Evolutionary conservation across 1,139 yeast species (phyloP), one percentile per base, ranked within the genome.

Genomic region (Spathaspora sp.): DNA sequence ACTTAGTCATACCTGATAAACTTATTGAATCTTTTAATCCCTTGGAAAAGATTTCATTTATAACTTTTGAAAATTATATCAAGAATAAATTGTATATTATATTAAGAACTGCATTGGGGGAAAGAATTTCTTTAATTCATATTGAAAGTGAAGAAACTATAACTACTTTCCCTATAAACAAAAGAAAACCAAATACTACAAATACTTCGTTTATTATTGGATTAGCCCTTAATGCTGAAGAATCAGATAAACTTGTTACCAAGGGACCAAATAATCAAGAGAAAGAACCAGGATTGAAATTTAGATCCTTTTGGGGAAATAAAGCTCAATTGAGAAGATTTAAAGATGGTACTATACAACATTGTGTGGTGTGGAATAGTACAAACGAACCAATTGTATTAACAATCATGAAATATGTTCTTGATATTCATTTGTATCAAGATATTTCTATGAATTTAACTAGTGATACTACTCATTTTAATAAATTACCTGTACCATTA

Each of bases 261-360:
- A 86, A 81, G 57, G 99, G 98, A 1, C 97, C 98, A 3, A 80
- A 79, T 47, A 80, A 81, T 43, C 81, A 80, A 43, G 81, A 77
- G 39, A 74, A 72, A 26, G 83, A 80, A 41, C 83, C 77, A 27
- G 82, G 85, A 6, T 62, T 72, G 7, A 74, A 77, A 46, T 93
- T 95, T 69, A 80, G 89, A 55, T 72, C 81, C 4, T 91, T 93
- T 61, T 95, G 99, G 99, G 98, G 98, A 3, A 62, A 78, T 11
- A 84, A 81, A 56, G 84, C 96, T 0, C 89, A 95, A 13, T 74
- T 93, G 49, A 82, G 99, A 70, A 80, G 95, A 61, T 95, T 91
- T 68, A 86, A 84, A 61, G 96, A 91, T 64, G 98, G 98, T 27
- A 74, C 85, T 3, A 89, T 95, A 51, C 84, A 82, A 52, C 95